These are phyloP conservation scores for Polyplosphaeria fusca DNA, from an alignment of 495 filamentous ascomycete species.

Conservation along the genomic window DNA sequence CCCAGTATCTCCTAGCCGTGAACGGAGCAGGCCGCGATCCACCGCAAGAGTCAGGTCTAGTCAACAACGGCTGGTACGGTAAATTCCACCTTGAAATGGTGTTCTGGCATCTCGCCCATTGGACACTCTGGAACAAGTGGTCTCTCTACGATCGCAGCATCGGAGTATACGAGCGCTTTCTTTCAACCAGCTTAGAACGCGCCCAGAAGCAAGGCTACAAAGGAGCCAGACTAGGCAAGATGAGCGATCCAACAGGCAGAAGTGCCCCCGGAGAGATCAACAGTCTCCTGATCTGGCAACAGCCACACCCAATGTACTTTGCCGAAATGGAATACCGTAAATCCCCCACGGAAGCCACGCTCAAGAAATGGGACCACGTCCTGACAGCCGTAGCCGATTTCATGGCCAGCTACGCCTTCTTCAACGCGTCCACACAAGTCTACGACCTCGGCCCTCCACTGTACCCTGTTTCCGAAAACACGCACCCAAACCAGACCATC, in stretches of 20 bases:
- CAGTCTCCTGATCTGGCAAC: slow-evolving; percentile 54
- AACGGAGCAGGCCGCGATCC: slow-evolving; percentile 46
- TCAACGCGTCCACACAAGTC: slow-evolving; percentile 43
- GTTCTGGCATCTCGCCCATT: slow-evolving; percentile 54
- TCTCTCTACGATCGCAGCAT: slow-evolving; percentile 39
- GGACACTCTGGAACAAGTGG: slow-evolving; percentile 51
- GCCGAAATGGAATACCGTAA: slow-evolving; percentile 52
- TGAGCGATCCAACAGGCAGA: slow-evolving; percentile 56
- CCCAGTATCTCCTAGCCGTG: slow-evolving; percentile 50
- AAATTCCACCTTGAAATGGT: slow-evolving; percentile 51
- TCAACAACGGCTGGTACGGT: slow-evolving; percentile 55
- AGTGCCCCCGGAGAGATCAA: slow-evolving; percentile 58
- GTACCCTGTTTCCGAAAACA: slow-evolving; percentile 54
- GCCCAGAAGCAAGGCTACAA: slow-evolving; percentile 50
- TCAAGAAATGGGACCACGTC: slow-evolving; percentile 48
- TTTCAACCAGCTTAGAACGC: slow-evolving; percentile 47
- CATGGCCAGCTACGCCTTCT: slow-evolving; percentile 52
- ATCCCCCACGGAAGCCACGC: slow-evolving; percentile 40
- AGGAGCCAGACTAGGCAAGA: slow-evolving; percentile 57
- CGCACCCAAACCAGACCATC: slow-evolving; percentile 48
- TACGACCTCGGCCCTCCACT: slow-evolving; percentile 54
- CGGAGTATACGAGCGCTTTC: slow-evolving; percentile 48
- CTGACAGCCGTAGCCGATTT: slow-evolving; percentile 49
- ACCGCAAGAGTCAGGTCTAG: slow-evolving; percentile 44
- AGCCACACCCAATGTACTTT: slow-evolving; percentile 54